Base-by-base conservation (phyloP, 2,329 filamentous ascomycete species). In the Trichoderma afroharzianum region DNA sequence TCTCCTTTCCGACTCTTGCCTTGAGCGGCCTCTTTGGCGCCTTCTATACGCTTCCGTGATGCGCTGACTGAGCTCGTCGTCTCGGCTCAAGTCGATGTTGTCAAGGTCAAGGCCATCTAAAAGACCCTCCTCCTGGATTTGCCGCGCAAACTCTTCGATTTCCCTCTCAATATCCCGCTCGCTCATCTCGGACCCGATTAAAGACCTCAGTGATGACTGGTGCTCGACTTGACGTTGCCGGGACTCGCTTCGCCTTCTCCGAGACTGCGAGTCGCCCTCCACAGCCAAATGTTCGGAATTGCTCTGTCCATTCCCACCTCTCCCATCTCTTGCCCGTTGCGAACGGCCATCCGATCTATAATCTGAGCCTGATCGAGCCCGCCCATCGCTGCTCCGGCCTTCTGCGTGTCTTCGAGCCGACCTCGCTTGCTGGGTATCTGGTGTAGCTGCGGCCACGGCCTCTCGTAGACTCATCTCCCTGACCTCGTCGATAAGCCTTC, bases 21-120 rank as follows among this genome's bases (percentile, higher is more conserved):
- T 85, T n/a, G 84, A 79, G 72, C 88, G 83, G 73, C 91, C 89
- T 57, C 86, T 88, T 77, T 97, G 93, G 33, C 93, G 87, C 73
- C 93, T 88, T 71, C 93, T 86, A 78, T 97, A 97, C 2, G 94
- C 94, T 77, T 97, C 93, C 2, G 94, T 95, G 76, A 98, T 97
- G 72, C 92, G 90, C 77, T 95, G 92, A 74, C 93, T 97, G 18
- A 98, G 89, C 77, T 97, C 93, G 77, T 98, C 94, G 78, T 98
- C 94, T 77, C 94, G 93, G 63, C 85, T 89, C 18, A 94, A 86
- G 73, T 95, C 94, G 68, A 98, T 90, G 74, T 95, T 95, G 76
- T 96, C 93, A 70, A 98, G 83, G 78, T 98, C 95, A 61, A 98
- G 90, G 21, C 94, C 95, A 76, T 98, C 93, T 39, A 97, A 82